These are phyloP conservation scores for Gigaspora rosea DNA, from an alignment of 192 early-diverging fungal genomes.

Conservation along the genomic window DNA sequence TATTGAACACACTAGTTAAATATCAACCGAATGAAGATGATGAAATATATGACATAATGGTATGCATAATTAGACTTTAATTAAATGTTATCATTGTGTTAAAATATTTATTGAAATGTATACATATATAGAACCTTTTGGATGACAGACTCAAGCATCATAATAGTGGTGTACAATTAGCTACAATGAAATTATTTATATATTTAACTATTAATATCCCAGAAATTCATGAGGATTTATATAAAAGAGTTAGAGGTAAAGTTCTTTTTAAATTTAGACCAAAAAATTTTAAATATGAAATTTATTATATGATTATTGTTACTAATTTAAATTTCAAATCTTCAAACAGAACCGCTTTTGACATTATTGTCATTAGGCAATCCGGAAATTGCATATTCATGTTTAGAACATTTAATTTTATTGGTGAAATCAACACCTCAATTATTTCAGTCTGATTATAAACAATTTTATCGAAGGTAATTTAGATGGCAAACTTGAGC, in stretches of 20 bases:
- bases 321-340: background rate
- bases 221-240: conserved; percentile 44
- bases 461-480: conserved; percentile 30
- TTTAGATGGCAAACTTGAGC: background rate
- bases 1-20: conserved; percentile 37
- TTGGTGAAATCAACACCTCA: background rate
- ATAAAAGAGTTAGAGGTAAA: conserved; percentile 43
- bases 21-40: conserved; percentile 41
- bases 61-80: background rate
- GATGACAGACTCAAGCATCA: conserved; percentile 40
- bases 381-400: conserved; percentile 18
- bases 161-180: conserved; percentile 42
- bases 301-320: background rate
- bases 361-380: conserved; percentile 4
- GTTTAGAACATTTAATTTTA: conserved; percentile 10
- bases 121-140: conserved; percentile 38
- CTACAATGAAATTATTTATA: conserved; percentile 43
- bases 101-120: background rate
- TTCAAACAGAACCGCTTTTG: background rate
- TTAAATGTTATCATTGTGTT: background rate
- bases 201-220: conserved; percentile 38
- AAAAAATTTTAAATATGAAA: no score
- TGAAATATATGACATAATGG: conserved; percentile 47
- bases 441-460: background rate
- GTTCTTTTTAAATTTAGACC: background rate